Conservation (phyloP, 1,284 basidiomycete genomes). For the Pholiota adiposa region DNA sequence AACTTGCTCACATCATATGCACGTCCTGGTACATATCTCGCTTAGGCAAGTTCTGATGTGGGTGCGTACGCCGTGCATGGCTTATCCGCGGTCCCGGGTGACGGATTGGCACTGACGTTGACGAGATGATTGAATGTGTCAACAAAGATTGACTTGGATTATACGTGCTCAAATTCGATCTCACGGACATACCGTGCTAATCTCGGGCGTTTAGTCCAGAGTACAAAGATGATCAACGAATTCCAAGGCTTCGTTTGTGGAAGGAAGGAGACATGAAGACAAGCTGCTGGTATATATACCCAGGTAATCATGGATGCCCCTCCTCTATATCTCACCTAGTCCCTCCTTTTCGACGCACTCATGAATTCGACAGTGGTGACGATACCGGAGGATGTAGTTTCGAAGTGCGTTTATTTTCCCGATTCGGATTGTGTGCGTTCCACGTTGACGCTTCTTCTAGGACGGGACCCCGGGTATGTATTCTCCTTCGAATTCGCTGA, state of each 20-base stretch:
- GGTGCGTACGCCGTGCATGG: neutral
- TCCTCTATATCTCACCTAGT: neutral
- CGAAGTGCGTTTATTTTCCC: neutral
- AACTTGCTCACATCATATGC: no score
- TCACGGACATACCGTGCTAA: neutral
- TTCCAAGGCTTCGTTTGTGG: neutral
- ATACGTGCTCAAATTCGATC: neutral
- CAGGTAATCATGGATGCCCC: neutral
- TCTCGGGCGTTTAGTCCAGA: neutral
- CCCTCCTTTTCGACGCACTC: neutral
- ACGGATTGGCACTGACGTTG: neutral
- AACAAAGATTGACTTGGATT: neutral
- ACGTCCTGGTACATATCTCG: no score
- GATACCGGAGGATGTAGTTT: neutral
- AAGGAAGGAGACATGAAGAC: neutral
- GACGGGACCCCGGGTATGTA: conserved; percentile 6
- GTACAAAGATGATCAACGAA: neutral
- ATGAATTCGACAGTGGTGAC: neutral
- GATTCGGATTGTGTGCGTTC: neutral
- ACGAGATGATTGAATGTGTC: neutral
- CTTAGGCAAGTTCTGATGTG: no score
- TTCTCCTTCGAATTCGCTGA: neutral
- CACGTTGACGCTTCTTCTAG: neutral
- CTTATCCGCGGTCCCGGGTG: neutral
- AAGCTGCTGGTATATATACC: neutral